A percentile compares a stretch with the other conserved stretches of the same genome.
Evolutionary conservation across 805 yeast species (phyloP).

Genomic region (Ogataea naganishii): DNA sequence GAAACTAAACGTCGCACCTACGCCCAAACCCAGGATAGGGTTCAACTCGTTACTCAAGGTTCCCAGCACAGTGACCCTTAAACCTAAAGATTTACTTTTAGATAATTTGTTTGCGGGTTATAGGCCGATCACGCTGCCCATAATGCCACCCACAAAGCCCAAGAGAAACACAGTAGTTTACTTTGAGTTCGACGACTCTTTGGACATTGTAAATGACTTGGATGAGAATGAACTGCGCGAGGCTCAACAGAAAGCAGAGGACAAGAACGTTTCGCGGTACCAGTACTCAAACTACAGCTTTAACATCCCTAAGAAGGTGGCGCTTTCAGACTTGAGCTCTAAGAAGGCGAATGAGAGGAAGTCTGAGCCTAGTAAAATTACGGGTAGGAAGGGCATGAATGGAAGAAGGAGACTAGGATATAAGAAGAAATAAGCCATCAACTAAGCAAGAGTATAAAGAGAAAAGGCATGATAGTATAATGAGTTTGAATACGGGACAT

Average conservation of each 20-base stretch:
- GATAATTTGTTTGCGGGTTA: constrained; percentile 28
- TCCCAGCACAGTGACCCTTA: constrained; percentile 22
- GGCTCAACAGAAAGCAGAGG: constrained; percentile 4
- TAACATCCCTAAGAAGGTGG: constrained; percentile 4
- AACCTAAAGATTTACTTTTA: constrained; percentile 23
- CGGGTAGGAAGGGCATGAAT: too few species aligned
- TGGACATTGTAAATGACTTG: constrained; percentile 15
- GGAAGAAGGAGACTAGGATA: too few species aligned
- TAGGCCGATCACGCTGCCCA: constrained; percentile 25
- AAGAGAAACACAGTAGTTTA: constrained; percentile 19
- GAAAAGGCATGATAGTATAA: too few species aligned
- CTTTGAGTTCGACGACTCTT: constrained; percentile 24
- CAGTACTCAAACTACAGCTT: constrained; percentile 18
- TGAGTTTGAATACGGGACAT: too few species aligned
- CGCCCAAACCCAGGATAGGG: constrained; percentile 19
- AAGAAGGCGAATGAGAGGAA: too few species aligned
- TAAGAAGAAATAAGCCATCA: too few species aligned
- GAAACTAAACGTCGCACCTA: too few species aligned
- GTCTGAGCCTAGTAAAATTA: too few species aligned
- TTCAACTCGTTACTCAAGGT: constrained; percentile 26
- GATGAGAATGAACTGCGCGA: background rate
- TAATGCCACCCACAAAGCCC: constrained; percentile 16
- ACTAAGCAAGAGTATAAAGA: too few species aligned
- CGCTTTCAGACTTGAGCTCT: too few species aligned
- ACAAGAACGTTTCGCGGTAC: constrained; percentile 12